A percentile compares a stretch with the other conserved stretches of the same genome.
Conservation (phyloP, 306 rosid species). For the Vigna nakashimae region DNA sequence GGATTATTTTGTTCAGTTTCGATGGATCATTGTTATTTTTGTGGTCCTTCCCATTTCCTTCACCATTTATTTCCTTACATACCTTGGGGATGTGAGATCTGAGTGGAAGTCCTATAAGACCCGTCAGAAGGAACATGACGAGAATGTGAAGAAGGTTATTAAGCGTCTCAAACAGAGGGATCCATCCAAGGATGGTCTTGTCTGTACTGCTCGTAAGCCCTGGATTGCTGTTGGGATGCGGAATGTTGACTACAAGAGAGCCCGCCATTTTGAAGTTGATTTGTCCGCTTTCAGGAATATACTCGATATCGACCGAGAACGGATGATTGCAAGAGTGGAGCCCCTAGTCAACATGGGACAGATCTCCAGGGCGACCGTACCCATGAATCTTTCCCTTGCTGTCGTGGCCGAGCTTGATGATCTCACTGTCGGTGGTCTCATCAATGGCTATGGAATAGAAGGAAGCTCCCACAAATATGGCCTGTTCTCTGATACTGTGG, state of each 20-base stretch:
- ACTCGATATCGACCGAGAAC: slow-evolving; percentile 71
- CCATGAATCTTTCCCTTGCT: slow-evolving; percentile 89
- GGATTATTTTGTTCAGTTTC: slow-evolving; percentile 78
- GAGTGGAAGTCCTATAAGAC: slow-evolving; percentile 90
- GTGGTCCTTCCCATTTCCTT: slow-evolving; percentile 94
- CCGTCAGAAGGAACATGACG: slow-evolving; percentile 88
- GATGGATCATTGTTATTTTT: slow-evolving; percentile 92
- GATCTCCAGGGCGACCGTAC: slow-evolving; percentile 82
- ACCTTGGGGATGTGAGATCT: slow-evolving; percentile 88
- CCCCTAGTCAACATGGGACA: slow-evolving; percentile 99
- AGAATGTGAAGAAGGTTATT: slow-evolving; percentile 81
- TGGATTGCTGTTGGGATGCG: slow-evolving; percentile 99
- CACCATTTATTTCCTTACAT: slow-evolving; percentile 81
- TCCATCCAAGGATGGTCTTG: slow-evolving; percentile 89
- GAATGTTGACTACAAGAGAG: slow-evolving; percentile 96
- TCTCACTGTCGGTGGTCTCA: slow-evolving; percentile 99
- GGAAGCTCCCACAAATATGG: slow-evolving; percentile 97
- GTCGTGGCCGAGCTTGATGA: slow-evolving; percentile 98
- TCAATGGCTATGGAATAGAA: slow-evolving; percentile 96
- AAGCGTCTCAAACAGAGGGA: slow-evolving; percentile 91
- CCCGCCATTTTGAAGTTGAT: slow-evolving; percentile 96
- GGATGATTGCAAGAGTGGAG: slow-evolving; percentile 92
- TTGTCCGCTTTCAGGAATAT: slow-evolving; percentile 82
- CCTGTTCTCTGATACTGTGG: slow-evolving; percentile 90
- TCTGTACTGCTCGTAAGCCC: slow-evolving; percentile 96